Evolutionary conservation across 2,329 filamentous ascomycete species (phyloP).

Genomic region (Trichoderma guizhouense): DNA sequence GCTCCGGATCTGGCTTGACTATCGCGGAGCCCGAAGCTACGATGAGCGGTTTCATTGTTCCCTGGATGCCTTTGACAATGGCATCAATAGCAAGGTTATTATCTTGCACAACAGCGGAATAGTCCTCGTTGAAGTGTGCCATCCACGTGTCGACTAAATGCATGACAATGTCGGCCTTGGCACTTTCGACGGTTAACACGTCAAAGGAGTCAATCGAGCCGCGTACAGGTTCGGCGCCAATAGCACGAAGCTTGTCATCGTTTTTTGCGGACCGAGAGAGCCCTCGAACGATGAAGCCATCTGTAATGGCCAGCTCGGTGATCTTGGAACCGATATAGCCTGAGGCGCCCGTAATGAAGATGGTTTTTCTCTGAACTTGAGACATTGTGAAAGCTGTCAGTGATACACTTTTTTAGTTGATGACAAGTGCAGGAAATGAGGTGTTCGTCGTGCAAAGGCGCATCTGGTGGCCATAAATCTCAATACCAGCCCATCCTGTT

Average conservation of each 20-base stretch:
- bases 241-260: neutral
- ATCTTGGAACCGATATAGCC: neutral
- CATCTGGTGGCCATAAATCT: neutral
- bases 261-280: neutral
- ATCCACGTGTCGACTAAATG: neutral
- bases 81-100: neutral
- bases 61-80: neutral
- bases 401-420: neutral
- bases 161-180: neutral
- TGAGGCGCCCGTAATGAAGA: neutral
- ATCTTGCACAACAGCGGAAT: neutral
- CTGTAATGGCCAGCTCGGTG: neutral
- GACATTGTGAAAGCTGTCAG: neutral
- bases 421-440: neutral
- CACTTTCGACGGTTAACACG: neutral
- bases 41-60: neutral
- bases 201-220: neutral
- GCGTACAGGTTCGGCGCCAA: neutral
- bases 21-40: neutral
- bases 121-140: neutral
- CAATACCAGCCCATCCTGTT: neutral
- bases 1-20: neutral
- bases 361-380: neutral
- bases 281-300: neutral
- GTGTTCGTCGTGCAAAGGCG: neutral